Percentiles rank a stretch among this genome's conserved stretches.
These are phyloP conservation scores for Annulohypoxylon truncatum DNA, from an alignment of 2,329 filamentous ascomycete genomes.

Conservation along the genomic window DNA sequence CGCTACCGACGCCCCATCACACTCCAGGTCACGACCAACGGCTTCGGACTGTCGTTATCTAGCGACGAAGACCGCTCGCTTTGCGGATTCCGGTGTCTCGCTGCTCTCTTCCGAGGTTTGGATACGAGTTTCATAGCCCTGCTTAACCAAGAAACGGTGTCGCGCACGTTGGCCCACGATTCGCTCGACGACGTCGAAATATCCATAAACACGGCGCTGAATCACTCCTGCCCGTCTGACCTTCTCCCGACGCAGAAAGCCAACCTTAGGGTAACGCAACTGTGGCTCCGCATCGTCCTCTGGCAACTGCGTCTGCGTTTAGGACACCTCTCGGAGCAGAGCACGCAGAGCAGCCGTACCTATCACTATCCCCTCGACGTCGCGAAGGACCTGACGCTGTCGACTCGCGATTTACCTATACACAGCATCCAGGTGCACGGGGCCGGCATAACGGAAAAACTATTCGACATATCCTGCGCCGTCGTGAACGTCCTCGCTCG, in stretches of 20 bases:
- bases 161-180: conserved; percentile 48
- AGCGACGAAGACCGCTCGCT: conserved; percentile 49
- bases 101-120: conserved; percentile 55
- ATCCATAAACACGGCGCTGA: conserved; percentile 53
- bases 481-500: conserved; percentile 59
- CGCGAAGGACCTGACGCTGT: conserved; percentile 55
- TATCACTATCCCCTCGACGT: conserved; percentile 58
- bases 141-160: conserved; percentile 54
- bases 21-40: conserved; percentile 55
- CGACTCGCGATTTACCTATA: conserved; percentile 54
- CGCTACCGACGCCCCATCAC: conserved; percentile 58
- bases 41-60: conserved; percentile 46
- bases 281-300: conserved; percentile 59
- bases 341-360: conserved; percentile 50
- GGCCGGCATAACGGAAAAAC: conserved; percentile 59
- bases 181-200: conserved; percentile 53
- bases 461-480: conserved; percentile 59
- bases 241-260: conserved; percentile 59
- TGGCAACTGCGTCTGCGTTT: conserved; percentile 59
- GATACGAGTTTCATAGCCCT: conserved; percentile 58
- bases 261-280: conserved; percentile 58
- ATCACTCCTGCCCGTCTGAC: conserved; percentile 43
- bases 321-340: conserved; percentile 52
- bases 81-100: conserved; percentile 55
- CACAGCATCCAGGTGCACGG: conserved; percentile 57